Percentiles rank a stretch among this genome's conserved stretches.
phyloP scores from a whole-genome alignment of 257 asterid genomes.

The Jaltomata sinuosa region DNA sequence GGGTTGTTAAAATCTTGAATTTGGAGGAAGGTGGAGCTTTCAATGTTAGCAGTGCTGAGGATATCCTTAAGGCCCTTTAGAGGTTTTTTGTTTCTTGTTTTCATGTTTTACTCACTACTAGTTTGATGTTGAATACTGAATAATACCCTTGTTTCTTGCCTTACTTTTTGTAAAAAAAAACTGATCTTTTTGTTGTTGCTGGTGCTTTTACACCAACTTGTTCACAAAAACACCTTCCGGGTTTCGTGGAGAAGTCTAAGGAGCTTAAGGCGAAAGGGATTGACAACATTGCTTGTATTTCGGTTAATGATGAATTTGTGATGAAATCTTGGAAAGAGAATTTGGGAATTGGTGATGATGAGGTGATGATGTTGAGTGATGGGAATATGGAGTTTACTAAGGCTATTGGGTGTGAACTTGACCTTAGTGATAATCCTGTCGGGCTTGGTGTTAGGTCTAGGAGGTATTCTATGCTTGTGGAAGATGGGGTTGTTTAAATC shows the following conservation, averaged over 20 bases:
- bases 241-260: too few species aligned
- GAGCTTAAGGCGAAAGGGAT: too few species aligned
- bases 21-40: too few species aligned
- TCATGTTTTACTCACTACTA: too few species aligned
- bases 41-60: too few species aligned
- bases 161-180: slow-evolving; percentile 59
- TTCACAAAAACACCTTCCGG: too few species aligned
- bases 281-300: slow-evolving; percentile 80
- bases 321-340: slow-evolving; percentile 93
- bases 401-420: slow-evolving; percentile 84
- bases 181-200: too few species aligned
- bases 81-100: too few species aligned
- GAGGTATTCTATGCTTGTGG: slow-evolving; percentile 80
- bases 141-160: slow-evolving; percentile 67
- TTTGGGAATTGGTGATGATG: slow-evolving; percentile 52
- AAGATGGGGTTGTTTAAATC: slow-evolving; percentile 74
- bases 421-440: slow-evolving; percentile 81
- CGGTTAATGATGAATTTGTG: slow-evolving; percentile 89
- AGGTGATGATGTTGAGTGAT: slow-evolving; percentile 75
- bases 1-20: too few species aligned
- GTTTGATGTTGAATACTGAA: too few species aligned
- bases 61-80: too few species aligned
- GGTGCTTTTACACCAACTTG: too few species aligned
- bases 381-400: slow-evolving; percentile 73
- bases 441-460: slow-evolving; percentile 93